These are phyloP conservation scores for Moricandia arvensis DNA, from an alignment of 345 rosid species.

Conservation along the genomic window DNA sequence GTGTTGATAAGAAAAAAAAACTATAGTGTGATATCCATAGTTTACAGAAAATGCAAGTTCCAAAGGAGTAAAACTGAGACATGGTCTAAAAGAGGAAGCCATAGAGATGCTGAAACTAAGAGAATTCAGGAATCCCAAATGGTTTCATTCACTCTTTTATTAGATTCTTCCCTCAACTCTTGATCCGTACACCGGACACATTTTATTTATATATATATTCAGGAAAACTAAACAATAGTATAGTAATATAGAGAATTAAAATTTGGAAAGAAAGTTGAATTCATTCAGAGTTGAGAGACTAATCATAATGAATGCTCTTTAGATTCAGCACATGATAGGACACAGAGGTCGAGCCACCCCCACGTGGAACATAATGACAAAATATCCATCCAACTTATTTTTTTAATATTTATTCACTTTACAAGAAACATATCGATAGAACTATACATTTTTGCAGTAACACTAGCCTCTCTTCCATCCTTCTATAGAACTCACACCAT, in stretches of 20 bases:
- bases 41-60: conserved; percentile 17
- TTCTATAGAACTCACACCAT: too few species aligned
- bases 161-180: conserved; percentile 8
- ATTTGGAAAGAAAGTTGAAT: neutral
- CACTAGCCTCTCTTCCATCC: too few species aligned
- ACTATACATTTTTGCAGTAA: too few species aligned
- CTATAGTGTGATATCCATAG: too few species aligned
- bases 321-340: conserved; percentile 35
- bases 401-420: too few species aligned
- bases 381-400: neutral
- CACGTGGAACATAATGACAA: conserved; percentile 41
- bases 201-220: neutral
- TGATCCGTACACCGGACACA: neutral
- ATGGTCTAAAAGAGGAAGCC: conserved; percentile 29
- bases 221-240: too few species aligned
- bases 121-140: neutral
- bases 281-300: conserved; percentile 15
- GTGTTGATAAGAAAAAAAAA: too few species aligned
- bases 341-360: conserved; percentile 33
- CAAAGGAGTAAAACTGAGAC: conserved; percentile 7
- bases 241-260: neutral
- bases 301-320: conserved; percentile 32
- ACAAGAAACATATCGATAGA: too few species aligned
- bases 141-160: too few species aligned
- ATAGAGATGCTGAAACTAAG: neutral